Conservation (phyloP, 2,329 filamentous ascomycete species). For the Cladophialophora immunda region DNA sequence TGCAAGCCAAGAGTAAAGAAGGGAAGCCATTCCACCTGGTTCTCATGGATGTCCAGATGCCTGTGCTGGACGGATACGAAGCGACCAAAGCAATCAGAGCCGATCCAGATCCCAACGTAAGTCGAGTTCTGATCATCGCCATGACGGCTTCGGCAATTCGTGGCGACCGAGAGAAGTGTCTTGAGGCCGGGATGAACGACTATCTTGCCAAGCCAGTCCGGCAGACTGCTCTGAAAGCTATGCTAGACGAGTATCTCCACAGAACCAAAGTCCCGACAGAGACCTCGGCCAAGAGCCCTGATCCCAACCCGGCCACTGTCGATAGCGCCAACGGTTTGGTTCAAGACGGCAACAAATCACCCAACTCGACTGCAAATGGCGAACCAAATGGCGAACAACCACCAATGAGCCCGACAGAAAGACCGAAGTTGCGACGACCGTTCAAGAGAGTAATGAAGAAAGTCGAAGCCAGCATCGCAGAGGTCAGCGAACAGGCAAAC, state of each 20-base stretch:
- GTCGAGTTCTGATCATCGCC: constrained; percentile 88
- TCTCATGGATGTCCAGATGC: constrained; percentile 61
- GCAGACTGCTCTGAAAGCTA: constrained; percentile 83
- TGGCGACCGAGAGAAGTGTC: constrained; percentile 91
- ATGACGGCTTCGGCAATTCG: constrained; percentile 97
- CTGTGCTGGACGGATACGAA: constrained; percentile 59
- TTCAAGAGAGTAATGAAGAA: constrained; percentile 37
- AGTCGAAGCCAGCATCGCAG: constrained; percentile 26
- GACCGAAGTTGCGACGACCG: constrained; percentile 33
- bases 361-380: constrained; percentile 21
- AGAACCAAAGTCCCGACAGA: constrained; percentile 29
- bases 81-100: constrained; percentile 57
- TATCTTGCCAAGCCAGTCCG: constrained; percentile 96
- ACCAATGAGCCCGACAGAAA: constrained; percentile 27
- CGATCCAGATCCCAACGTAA: constrained; percentile 77
- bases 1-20: constrained; percentile 42
- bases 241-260: constrained; percentile 74
- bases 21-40: constrained; percentile 55
- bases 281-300: constrained; percentile 15
- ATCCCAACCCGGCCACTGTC: constrained; percentile 19
- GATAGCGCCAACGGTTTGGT: constrained; percentile 30
- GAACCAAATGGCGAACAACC: constrained; percentile 14
- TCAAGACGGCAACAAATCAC: constrained; percentile 17
- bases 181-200: constrained; percentile 98
- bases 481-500: constrained; percentile 21